Percentiles rank a stretch among this genome's conserved stretches.
Conservation (phyloP, 208 protist genomes). For the Trypanosoma platydactyli region DNA sequence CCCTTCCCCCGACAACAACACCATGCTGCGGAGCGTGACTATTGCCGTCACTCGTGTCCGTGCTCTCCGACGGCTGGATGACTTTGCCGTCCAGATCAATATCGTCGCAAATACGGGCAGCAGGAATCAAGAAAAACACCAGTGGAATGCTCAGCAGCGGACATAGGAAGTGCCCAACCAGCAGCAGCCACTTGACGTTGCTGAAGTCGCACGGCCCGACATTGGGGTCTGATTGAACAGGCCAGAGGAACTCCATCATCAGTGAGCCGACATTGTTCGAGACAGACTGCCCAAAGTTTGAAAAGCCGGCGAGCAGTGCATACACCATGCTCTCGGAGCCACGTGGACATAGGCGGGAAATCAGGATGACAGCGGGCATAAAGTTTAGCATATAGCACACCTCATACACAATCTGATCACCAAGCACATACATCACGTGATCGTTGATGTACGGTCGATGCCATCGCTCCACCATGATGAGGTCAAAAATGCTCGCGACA, state of each 20-base stretch:
- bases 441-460: constrained; percentile 63
- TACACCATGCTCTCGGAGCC: constrained; percentile 82
- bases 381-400: constrained; percentile 64
- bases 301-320: constrained; percentile 79
- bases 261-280: constrained; percentile 42
- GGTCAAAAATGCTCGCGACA: constrained; percentile 58
- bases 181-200: constrained; percentile 60
- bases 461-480: constrained; percentile 78
- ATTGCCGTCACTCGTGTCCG: too few species aligned
- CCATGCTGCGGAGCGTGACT: too few species aligned
- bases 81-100: constrained; percentile 47
- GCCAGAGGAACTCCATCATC: constrained; percentile 57
- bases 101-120: constrained; percentile 63
- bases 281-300: constrained; percentile 71
- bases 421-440: constrained; percentile 67
- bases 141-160: constrained; percentile 51
- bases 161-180: constrained; percentile 53
- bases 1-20: too few species aligned
- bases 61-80: too few species aligned
- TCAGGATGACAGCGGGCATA: constrained; percentile 76
- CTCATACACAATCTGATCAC: constrained; percentile 66
- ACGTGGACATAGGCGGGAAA: constrained; percentile 81
- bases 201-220: constrained; percentile 59
- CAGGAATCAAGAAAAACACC: too few species aligned
- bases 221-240: constrained; percentile 30